These are phyloP conservation scores for Tylopilus plumbeoviolaceoides DNA, from an alignment of 768 basidiomycete genomes.

Conservation along the genomic window DNA sequence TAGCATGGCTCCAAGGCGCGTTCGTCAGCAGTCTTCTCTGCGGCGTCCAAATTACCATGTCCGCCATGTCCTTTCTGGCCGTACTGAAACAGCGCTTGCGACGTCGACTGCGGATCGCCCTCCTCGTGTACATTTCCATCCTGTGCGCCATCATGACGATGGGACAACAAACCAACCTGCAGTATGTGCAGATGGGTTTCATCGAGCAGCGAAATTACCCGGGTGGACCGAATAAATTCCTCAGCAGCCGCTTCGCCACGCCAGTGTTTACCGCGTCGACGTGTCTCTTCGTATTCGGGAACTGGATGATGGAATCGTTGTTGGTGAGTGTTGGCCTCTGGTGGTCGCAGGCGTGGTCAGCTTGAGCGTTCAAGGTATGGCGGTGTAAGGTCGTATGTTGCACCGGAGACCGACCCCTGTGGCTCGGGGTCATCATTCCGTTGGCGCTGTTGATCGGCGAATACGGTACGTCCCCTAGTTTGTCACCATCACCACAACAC, in stretches of 20 bases:
- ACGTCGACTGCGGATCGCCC: slow-evolving; percentile 8
- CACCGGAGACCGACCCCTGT: slow-evolving; percentile 5
- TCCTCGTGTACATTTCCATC: slow-evolving; percentile 13
- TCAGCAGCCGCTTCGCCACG: background rate
- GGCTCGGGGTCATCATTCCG: slow-evolving; percentile 10
- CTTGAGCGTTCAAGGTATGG: slow-evolving; percentile 17
- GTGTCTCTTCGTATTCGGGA: slow-evolving; percentile 13
- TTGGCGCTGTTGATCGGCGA: slow-evolving; percentile 2
- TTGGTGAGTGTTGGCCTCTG: slow-evolving; percentile 10
- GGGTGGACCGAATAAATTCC: slow-evolving; percentile 13
- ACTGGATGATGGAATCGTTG: slow-evolving; percentile 22
- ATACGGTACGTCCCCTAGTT: slow-evolving; percentile 7
- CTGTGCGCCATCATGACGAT: slow-evolving; percentile 15
- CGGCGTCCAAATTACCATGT: slow-evolving; percentile 18
- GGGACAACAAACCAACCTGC: slow-evolving; percentile 9
- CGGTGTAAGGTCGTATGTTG: slow-evolving; percentile 18
- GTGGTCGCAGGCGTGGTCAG: background rate
- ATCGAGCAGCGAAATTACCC: slow-evolving; percentile 7
- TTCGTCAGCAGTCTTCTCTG: slow-evolving; percentile 20
- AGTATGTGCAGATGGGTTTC: slow-evolving; percentile 18
- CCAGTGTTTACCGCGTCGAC: slow-evolving; percentile 5
- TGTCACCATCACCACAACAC: background rate
- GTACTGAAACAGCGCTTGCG: slow-evolving; percentile 14
- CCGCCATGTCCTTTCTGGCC: slow-evolving; percentile 15
- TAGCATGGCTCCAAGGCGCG: slow-evolving; percentile 22